Conservation (phyloP, 176 grass and related monocot genomes). For the Musa acuminata region DNA sequence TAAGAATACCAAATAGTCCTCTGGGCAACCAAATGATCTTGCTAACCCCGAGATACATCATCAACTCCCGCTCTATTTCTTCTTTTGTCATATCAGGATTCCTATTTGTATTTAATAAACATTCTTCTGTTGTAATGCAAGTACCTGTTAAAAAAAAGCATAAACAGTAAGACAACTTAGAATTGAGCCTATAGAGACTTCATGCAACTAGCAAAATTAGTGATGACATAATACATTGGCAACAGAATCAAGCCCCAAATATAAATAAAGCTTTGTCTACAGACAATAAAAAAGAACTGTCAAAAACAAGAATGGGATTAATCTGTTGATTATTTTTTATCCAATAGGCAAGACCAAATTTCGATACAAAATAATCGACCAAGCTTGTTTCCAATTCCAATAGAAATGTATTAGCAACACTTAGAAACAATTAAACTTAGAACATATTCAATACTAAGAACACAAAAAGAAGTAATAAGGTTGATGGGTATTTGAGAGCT, state of each 20-base stretch:
- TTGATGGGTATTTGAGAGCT: no score
- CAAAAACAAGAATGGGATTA: no score
- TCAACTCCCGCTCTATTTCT: constrained; percentile 86
- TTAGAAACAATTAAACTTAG: no score
- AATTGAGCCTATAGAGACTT: neutral
- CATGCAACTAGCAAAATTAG: neutral
- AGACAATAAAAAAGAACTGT: neutral
- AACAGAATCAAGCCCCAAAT: neutral
- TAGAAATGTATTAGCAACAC: no score
- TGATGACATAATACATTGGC: neutral
- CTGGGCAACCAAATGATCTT: constrained; percentile 88
- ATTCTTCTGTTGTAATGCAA: constrained; percentile 93
- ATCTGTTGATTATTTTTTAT: no score
- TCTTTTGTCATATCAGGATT: constrained; percentile 75
- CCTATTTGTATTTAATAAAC: constrained; percentile 72
- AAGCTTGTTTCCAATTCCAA: no score
- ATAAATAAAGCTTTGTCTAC: neutral
- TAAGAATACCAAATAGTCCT: constrained; percentile 66
- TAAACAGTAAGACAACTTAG: neutral
- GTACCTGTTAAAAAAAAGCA: constrained; percentile 50
- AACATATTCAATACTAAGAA: no score
- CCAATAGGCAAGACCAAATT: no score
- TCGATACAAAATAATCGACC: no score
- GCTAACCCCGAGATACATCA: constrained; percentile 61
- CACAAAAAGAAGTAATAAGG: no score